These are phyloP conservation scores for Populus deltoides DNA, from an alignment of 345 rosid species.

Conservation along the genomic window DNA sequence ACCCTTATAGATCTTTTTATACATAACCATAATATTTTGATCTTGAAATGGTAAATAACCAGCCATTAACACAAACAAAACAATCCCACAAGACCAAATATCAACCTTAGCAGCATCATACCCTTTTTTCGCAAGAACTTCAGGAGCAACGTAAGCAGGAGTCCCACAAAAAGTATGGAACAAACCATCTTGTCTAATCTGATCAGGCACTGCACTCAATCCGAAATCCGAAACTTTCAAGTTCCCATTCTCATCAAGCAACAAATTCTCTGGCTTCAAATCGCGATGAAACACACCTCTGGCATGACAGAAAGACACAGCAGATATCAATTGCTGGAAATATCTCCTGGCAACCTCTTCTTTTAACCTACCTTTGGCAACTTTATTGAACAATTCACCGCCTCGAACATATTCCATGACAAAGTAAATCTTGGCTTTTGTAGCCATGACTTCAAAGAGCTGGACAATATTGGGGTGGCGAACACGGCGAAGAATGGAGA, in stretches of 20 bases:
- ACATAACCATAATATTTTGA: constrained; percentile 26
- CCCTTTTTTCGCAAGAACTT: constrained; percentile 26
- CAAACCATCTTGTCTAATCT: constrained; percentile 22
- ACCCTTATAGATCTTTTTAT: constrained; percentile 25
- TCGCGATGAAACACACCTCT: constrained; percentile 28
- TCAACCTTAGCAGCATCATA: constrained; percentile 30
- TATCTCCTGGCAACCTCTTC: constrained; percentile 25
- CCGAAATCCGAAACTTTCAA: constrained; percentile 29
- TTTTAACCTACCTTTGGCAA: constrained; percentile 25
- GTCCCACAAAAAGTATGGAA: constrained; percentile 32
- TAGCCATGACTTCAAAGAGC: constrained; percentile 30
- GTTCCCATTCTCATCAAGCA: constrained; percentile 26
- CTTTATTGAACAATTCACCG: constrained; percentile 25
- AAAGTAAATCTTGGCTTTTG: constrained; percentile 30
- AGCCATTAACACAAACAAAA: constrained; percentile 28
- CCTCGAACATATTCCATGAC: constrained; percentile 31
- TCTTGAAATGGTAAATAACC: constrained; percentile 29
- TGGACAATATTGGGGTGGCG: constrained; percentile 28
- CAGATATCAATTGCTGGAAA: constrained; percentile 26
- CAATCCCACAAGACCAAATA: constrained; percentile 29
- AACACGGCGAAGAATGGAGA: constrained; percentile 27
- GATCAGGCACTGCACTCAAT: constrained; percentile 25
- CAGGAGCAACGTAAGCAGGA: constrained; percentile 30
- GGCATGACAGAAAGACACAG: constrained; percentile 24
- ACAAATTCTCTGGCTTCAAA: constrained; percentile 28